A percentile compares a stretch with the other conserved stretches of the same genome.
Conservation (phyloP, 768 basidiomycete genomes). For the Rhodotorula taiwanensis region DNA sequence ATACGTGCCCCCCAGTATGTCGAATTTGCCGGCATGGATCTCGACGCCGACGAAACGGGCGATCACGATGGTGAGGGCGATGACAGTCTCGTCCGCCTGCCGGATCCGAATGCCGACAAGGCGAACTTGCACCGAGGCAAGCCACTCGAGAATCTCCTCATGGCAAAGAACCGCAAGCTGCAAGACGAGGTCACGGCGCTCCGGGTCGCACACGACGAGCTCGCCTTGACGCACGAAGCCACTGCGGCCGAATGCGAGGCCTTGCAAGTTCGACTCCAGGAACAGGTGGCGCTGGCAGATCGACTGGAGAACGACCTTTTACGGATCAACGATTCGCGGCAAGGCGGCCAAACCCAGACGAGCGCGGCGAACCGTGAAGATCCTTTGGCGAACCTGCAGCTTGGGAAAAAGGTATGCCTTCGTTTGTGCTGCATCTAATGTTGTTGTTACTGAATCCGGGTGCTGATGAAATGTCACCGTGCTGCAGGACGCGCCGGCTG, state of each 20-base stretch:
- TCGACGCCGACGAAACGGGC: conserved; percentile 48
- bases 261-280: conserved; percentile 62
- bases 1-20: conserved; percentile 60
- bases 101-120: conserved; percentile 83
- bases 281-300: conserved; percentile 74
- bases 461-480: too few relatives aligned
- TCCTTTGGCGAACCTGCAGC: conserved; percentile 63
- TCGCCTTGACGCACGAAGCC: conserved; percentile 61
- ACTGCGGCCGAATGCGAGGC: conserved; percentile 56
- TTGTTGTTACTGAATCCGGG: too few relatives aligned
- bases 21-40: conserved; percentile 85
- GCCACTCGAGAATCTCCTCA: conserved; percentile 82
- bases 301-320: conserved; percentile 85
- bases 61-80: conserved; percentile 26
- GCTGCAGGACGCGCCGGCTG: neutral
- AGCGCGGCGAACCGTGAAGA: conserved; percentile 47
- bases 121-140: conserved; percentile 66
- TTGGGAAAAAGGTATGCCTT: conserved; percentile 53
- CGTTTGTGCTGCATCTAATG: neutral
- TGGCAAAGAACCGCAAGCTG: conserved; percentile 86
- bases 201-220: conserved; percentile 70
- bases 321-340: conserved; percentile 60
- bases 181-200: conserved; percentile 88
- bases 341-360: neutral
- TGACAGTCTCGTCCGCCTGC: conserved; percentile 53